Base-by-base conservation (phyloP, 345 rosid genomes). In the Sisymbrium irio region DNA sequence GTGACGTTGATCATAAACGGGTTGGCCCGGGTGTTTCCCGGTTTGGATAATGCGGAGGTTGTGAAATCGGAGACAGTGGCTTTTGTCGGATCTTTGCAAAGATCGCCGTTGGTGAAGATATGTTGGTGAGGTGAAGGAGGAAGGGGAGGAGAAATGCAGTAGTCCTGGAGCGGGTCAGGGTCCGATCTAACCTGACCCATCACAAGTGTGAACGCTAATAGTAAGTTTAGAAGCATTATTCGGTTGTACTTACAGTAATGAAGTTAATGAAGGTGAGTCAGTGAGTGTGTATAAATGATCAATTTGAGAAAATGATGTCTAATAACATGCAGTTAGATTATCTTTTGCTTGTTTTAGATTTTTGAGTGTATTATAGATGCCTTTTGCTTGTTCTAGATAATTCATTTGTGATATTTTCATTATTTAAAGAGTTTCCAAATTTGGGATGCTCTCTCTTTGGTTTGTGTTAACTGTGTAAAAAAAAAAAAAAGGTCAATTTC, bases 131-230 rank as follows among this genome's bases (percentile, higher is more conserved):
- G 44, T 27, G 75, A 18, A 51, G 42, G 80, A 27, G 82, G 85
- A 5, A 73, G 18, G 46, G 42, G 80, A 27, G 82, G 85, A 5
- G 93, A 93, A 7, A 93, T 36, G 69, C 93, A 93, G 60, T 81
- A 90, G 65, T 93, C 98, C 65, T 88, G 96, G 27, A 90, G 86
- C 12, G 97, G 88, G 47, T 83, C 81, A 0, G 91, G 92, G 74
- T 90, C 97, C 11, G 91, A 15, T 67, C 19, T 83, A 27, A 76
- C 80, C 2, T 30, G 82, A 73, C 83, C 79, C 55, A 69, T 13
- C 4, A 87, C 25, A 35, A 90, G 74, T 44, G 75, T 37, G 25
- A 85, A 47, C n/a, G 66, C 7, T 58, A 74, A 15, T 22, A 65
- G 15, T 35, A 64, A 41, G 40, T 33, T 33, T 22, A 58, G 11